Percentiles rank a stretch among this genome's conserved stretches.
Conservation (phyloP, 345 rosid species). For the Acer negundo region DNA sequence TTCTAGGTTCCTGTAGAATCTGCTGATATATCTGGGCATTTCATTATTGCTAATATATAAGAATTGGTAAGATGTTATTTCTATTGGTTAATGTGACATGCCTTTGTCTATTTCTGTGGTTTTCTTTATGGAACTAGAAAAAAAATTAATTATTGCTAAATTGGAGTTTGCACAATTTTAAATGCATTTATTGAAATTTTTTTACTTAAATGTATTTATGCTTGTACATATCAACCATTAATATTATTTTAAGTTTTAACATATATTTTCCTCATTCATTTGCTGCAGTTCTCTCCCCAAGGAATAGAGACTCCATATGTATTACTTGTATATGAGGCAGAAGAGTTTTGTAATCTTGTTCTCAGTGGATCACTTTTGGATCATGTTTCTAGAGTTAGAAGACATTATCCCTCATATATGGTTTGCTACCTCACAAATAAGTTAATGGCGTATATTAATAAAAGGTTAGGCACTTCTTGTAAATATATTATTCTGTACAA, state of each 20-base stretch:
- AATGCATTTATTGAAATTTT: not conserved
- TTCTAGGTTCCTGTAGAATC: not conserved
- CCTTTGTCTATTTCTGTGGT: not conserved
- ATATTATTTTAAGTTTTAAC: slow-evolving; percentile 29
- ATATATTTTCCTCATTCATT: slow-evolving; percentile 9
- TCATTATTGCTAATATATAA: not conserved
- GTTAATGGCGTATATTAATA: slow-evolving; percentile 72
- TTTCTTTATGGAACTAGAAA: not conserved
- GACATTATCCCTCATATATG: slow-evolving; percentile 74
- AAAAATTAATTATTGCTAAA: not conserved
- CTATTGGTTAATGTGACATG: not conserved
- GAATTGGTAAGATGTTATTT: slow-evolving; percentile 3
- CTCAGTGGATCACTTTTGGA: slow-evolving; percentile 50
- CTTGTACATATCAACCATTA: not conserved
- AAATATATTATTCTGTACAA: not conserved
- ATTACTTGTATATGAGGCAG: slow-evolving; percentile 69
- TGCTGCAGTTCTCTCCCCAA: slow-evolving; percentile 59
- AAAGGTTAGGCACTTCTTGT: slow-evolving; percentile 46
- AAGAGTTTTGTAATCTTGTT: slow-evolving; percentile 82
- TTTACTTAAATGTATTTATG: not conserved
- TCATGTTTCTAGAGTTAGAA: slow-evolving; percentile 59
- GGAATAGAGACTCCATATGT: slow-evolving; percentile 57
- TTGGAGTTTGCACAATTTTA: not conserved
- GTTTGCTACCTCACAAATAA: slow-evolving; percentile 88
- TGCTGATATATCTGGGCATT: not conserved